These are phyloP conservation scores for Glycine latifolia DNA, from an alignment of 306 rosid species.

Conservation along the genomic window DNA sequence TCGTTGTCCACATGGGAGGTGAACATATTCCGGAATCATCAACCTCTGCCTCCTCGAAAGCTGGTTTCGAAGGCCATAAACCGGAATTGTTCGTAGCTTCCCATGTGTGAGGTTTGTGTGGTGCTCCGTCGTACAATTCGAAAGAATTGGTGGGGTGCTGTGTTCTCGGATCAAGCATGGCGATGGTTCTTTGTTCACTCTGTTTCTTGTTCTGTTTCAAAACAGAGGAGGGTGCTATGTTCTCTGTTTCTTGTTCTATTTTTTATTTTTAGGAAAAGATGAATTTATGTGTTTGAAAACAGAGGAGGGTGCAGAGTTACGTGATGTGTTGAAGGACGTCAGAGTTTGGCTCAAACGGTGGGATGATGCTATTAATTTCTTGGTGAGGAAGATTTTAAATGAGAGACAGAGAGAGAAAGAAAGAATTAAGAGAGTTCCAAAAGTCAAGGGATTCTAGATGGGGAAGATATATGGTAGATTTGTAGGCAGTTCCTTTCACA, in stretches of 20 bases:
- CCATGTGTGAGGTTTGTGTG: constrained; percentile 42
- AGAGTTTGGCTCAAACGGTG: not conserved
- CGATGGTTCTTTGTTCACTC: not conserved
- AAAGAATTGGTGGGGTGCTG: constrained; percentile 47
- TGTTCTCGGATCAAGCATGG: constrained; percentile 61
- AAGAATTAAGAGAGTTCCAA: not conserved
- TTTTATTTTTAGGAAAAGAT: not conserved
- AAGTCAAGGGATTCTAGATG: constrained; percentile 71
- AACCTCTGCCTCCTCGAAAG: not conserved
- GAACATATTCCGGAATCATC: constrained; percentile 62
- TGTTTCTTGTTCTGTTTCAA: not conserved
- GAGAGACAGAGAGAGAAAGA: not conserved
- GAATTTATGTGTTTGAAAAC: constrained; percentile 17
- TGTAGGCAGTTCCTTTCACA: constrained; percentile 16
- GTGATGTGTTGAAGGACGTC: constrained; percentile 52
- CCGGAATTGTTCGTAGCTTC: constrained; percentile 43
- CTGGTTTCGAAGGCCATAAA: constrained; percentile 48
- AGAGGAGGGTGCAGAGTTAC: constrained; percentile 7
- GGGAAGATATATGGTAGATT: not conserved
- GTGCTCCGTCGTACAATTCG: constrained; percentile 32
- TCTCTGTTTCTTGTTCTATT: not conserved
- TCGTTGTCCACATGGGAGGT: constrained; percentile 69
- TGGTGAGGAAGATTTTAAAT: constrained; percentile 27
- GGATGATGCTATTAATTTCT: constrained; percentile 43
- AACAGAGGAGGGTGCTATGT: constrained; percentile 33